phyloP scores from a whole-genome alignment of 352 stramenopile species.

The Aphanomyces astaci region DNA sequence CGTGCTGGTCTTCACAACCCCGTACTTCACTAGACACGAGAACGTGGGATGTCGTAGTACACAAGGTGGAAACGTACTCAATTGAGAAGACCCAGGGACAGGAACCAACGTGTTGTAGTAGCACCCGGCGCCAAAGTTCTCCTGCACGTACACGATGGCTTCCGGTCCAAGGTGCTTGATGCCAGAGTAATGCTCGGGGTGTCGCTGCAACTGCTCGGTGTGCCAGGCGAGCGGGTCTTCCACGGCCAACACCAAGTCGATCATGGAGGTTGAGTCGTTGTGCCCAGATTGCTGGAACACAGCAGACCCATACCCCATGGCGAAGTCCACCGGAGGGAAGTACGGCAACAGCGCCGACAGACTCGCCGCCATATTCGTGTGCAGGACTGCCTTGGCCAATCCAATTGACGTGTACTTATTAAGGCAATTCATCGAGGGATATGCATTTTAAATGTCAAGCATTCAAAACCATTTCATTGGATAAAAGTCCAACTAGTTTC shows the following conservation, averaged over 20 bases:
- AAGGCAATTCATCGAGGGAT: no score
- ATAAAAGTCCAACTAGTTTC: not conserved
- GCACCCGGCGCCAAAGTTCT: slow-evolving; percentile 67
- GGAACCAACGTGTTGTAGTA: slow-evolving; percentile 83
- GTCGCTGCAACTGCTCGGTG: slow-evolving; percentile 61
- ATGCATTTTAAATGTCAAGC: no score
- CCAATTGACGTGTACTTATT: no score
- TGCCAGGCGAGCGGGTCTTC: slow-evolving; percentile 76
- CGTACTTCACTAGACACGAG: slow-evolving; percentile 64
- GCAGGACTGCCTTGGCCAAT: no score
- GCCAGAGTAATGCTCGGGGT: slow-evolving; percentile 73
- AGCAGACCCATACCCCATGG: slow-evolving; percentile 78
- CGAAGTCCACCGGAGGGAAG: slow-evolving; percentile 67
- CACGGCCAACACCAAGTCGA: slow-evolving; percentile 85
- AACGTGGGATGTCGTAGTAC: not conserved
- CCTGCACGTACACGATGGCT: slow-evolving; percentile 52
- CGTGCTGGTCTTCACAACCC: slow-evolving; percentile 73
- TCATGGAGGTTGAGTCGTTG: slow-evolving; percentile 68
- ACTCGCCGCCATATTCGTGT: not conserved
- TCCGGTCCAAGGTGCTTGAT: slow-evolving; percentile 57
- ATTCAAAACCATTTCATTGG: slow-evolving; percentile 3
- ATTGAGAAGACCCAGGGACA: not conserved
- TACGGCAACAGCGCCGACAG: slow-evolving; percentile 4
- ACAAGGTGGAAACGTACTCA: not conserved
- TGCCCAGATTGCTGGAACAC: slow-evolving; percentile 75